Evolutionary conservation across 805 yeast genomes (phyloP), one percentile per base, ranked within the genome.

Genomic region (Candida nitratophila): DNA sequence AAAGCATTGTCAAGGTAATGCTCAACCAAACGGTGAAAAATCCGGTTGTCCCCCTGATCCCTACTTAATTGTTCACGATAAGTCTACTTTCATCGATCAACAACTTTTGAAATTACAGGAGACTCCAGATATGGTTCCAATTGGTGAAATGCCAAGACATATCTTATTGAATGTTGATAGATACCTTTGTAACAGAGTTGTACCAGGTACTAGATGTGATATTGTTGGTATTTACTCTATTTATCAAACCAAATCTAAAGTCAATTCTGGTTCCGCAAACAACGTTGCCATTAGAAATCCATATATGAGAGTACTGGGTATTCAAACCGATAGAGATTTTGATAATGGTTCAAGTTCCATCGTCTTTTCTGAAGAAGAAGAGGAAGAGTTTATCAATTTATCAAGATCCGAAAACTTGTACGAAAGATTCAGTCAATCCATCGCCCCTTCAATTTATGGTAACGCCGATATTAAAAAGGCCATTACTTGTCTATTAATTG

Each of bases 71-170:
- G 89, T 87, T 27, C 99, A 93, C 65, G 98, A 93, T 61, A 86
- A 87, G 58, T 88, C 96, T 2, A 70, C 77, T n/a, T 93, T 90
- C 63, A 83, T 93, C 43, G 98, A 93, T 65, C 98, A 95, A 61
- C 99, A 93, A 65, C 81, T 84, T 27, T 73, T 93, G 56, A 93
- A 93, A 63, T 72, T 93, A 45, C 99, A 93, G 64, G 99, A 93
- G 64, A 62, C 66, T 9, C 66, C 66, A 2, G 99, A 93, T 62
- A 86, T 86, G 83, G 97, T 93, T 2, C 99, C 99, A 1, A 96
- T 93, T 26, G 99, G 99, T 52, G 99, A 93, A 67, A 83, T 93
- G 88, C 99, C 99, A 9, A 79, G 99, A 53, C 95, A 93, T 57
- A 83, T 93, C 35, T 59, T 87, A 46, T 71, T 93, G 50, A 85